Conservation (phyloP, 2,329 filamentous ascomycete species). For the Knufia petricola region DNA sequence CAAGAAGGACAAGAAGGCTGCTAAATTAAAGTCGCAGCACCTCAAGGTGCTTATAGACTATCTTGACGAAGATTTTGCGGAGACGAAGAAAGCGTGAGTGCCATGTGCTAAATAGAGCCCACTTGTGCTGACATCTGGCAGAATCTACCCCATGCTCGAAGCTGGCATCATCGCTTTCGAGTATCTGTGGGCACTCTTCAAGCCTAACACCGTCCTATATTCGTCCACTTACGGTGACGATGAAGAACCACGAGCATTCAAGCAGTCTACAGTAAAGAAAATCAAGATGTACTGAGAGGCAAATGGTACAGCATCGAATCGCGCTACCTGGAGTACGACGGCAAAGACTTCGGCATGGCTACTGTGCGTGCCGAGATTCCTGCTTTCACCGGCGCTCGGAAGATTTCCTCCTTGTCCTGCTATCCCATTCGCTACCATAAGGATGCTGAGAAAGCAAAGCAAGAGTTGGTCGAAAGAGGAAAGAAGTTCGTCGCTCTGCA, state of each 20-base stretch:
- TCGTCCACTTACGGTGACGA: constrained; percentile 65
- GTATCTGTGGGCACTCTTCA: constrained; percentile 79
- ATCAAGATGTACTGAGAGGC: constrained; percentile 55
- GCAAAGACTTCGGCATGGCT: constrained; percentile 72
- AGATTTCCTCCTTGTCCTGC: constrained; percentile 67
- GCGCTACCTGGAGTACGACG: constrained; percentile 74
- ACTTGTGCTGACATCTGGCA: not conserved
- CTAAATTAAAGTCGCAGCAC: constrained; percentile 33
- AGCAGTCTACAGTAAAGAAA: constrained; percentile 56
- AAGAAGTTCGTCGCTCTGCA: constrained; percentile 74
- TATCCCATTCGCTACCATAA: constrained; percentile 76
- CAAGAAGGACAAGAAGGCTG: constrained; percentile 31
- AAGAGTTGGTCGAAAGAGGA: constrained; percentile 65
- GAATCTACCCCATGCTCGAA: constrained; percentile 65
- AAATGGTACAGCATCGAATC: constrained; percentile 68
- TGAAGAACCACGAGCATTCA: constrained; percentile 73
- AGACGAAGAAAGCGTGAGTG: constrained; percentile 57
- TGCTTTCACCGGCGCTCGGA: constrained; percentile 69
- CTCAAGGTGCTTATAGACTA: constrained; percentile 66
- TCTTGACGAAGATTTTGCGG: constrained; percentile 70
- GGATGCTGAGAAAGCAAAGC: constrained; percentile 54
- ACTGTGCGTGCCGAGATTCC: constrained; percentile 59
- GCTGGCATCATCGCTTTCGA: constrained; percentile 60
- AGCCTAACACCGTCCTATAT: constrained; percentile 72
- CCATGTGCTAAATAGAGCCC: too few species aligned